A percentile compares a stretch with the other conserved stretches of the same genome.
phyloP scores from a whole-genome alignment of 2,329 filamentous ascomycete genomes.

The Fusarium illudens region DNA sequence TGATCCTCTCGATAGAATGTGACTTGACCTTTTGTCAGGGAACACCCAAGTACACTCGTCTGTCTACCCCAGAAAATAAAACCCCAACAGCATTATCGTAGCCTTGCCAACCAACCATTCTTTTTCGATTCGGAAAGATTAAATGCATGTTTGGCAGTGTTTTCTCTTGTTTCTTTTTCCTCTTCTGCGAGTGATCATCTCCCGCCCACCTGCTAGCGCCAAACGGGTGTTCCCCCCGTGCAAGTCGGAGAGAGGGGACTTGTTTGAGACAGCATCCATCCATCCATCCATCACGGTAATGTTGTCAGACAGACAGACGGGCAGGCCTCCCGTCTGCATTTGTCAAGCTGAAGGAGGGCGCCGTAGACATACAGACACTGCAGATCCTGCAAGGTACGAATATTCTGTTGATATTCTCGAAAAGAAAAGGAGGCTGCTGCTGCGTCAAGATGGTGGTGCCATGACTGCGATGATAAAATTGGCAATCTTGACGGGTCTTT shows the following conservation, averaged over 20 bases:
- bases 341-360: background rate
- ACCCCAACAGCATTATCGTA: no score
- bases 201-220: background rate
- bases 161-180: background rate
- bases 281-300: no score
- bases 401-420: background rate
- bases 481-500: background rate
- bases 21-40: background rate
- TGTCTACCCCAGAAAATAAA: background rate
- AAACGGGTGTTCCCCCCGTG: background rate
- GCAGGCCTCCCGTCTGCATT: background rate
- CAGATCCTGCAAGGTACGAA: slow-evolving; percentile 16
- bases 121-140: background rate
- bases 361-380: background rate
- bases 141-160: background rate
- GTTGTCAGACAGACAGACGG: background rate
- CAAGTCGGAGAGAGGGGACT: background rate
- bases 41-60: background rate
- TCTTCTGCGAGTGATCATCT: background rate
- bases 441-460: background rate
- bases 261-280: background rate
- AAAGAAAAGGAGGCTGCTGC: background rate
- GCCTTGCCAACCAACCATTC: background rate
- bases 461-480: background rate
- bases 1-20: background rate